Conservation (phyloP, 116 monocot species). For the Iris pallida region DNA sequence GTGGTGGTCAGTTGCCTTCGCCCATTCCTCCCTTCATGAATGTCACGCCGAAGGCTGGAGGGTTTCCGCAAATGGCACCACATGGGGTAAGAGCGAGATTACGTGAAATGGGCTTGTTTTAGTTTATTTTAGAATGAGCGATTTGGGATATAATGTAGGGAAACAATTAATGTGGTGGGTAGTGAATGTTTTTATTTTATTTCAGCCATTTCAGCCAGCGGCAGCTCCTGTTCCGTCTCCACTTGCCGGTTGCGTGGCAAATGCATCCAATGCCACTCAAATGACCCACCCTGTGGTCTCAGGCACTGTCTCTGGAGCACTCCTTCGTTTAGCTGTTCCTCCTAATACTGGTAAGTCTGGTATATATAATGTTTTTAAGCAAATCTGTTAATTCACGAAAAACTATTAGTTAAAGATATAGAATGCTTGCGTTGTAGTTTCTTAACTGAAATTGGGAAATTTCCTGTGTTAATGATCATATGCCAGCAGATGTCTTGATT, state of each 20-base stretch:
- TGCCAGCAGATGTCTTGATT: neutral
- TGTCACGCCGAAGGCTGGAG: slow-evolving; percentile 15
- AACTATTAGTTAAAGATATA: too few species aligned
- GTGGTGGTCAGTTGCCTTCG: slow-evolving; percentile 23
- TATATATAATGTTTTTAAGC: neutral
- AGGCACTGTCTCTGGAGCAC: slow-evolving; percentile 29
- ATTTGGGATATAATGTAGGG: neutral
- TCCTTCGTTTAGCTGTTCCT: slow-evolving; percentile 41
- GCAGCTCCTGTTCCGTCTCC: neutral
- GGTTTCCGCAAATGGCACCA: slow-evolving; percentile 26
- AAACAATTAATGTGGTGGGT: neutral
- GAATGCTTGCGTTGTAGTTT: too few species aligned
- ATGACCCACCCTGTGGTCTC: slow-evolving; percentile 57
- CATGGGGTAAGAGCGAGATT: slow-evolving; percentile 19
- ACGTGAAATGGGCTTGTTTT: neutral
- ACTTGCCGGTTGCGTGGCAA: slow-evolving; percentile 58
- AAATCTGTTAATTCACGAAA: too few species aligned
- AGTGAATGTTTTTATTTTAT: neutral
- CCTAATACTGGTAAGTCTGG: slow-evolving; percentile 18
- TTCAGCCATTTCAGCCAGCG: slow-evolving; percentile 12
- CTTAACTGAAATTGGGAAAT: neutral
- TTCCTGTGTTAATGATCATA: neutral
- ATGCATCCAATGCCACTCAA: slow-evolving; percentile 5
- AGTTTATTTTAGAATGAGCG: neutral
- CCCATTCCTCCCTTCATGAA: slow-evolving; percentile 19